A percentile compares a stretch with the other conserved stretches of the same genome.
Evolutionary conservation across 2,329 filamentous ascomycete genomes (phyloP).

Genomic region (Cercospora sp.): DNA sequence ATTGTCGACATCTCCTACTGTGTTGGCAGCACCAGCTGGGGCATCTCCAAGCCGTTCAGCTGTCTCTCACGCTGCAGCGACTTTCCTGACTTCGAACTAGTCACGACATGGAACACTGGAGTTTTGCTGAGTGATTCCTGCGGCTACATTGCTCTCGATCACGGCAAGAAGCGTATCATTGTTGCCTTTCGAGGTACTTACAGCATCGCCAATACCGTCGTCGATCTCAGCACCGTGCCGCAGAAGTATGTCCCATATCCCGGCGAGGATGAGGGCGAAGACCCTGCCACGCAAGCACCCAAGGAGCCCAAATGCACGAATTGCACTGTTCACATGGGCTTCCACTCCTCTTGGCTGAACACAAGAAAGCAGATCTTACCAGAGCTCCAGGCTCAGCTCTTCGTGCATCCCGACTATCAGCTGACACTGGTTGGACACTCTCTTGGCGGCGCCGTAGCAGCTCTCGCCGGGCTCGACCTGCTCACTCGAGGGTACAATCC

Average conservation of each 20-base stretch:
- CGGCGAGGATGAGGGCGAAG: constrained; percentile 43
- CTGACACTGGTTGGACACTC: constrained; percentile 86
- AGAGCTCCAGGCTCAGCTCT: constrained; percentile 60
- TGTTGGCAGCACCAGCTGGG: constrained; percentile 79
- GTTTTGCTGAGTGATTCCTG: constrained; percentile 84
- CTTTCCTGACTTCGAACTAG: constrained; percentile 75
- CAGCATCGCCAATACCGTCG: constrained; percentile 85
- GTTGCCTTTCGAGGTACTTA: constrained; percentile 94
- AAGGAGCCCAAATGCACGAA: constrained; percentile 66
- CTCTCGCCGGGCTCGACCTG: constrained; percentile 81
- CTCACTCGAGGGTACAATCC: constrained; percentile 73
- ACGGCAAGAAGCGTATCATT: constrained; percentile 66
- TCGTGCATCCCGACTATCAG: constrained; percentile 67
- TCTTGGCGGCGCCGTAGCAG: constrained; percentile 87
- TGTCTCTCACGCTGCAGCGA: constrained; percentile 84
- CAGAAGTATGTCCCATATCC: constrained; percentile 91
- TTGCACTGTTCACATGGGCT: constrained; percentile 91
- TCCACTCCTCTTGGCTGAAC: constrained; percentile 79
- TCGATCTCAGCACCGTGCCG: constrained; percentile 84
- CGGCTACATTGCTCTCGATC: constrained; percentile 89
- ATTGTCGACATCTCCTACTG: constrained; percentile 95
- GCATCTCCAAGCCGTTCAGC: constrained; percentile 77
- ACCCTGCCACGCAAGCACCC: constrained; percentile 32
- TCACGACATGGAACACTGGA: constrained; percentile 88
- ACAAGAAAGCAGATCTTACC: constrained; percentile 70